A percentile compares a stretch with the other conserved stretches of the same genome.
Evolutionary conservation across 2,329 filamentous ascomycete species (phyloP).

Genomic region (Pseudogymnoascus sp.): DNA sequence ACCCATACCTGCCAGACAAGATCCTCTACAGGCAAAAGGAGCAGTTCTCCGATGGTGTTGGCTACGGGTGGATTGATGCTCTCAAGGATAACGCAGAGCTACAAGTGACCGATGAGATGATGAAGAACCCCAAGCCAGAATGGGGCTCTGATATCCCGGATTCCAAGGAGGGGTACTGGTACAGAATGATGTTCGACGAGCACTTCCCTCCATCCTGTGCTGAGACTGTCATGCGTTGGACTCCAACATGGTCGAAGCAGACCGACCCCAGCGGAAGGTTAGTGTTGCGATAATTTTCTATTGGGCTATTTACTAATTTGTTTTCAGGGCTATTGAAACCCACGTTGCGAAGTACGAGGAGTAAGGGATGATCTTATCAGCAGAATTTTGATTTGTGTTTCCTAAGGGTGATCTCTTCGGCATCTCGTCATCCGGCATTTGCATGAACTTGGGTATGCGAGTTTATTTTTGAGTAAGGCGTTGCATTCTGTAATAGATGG

Average conservation of each 20-base stretch:
- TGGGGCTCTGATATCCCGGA: constrained; percentile 92
- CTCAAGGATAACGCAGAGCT: constrained; percentile 90
- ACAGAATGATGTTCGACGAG: constrained; percentile 97
- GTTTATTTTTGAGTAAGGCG: not conserved
- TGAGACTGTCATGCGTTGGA: constrained; percentile 91
- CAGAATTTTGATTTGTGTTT: constrained; percentile 17
- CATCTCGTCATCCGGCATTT: not conserved
- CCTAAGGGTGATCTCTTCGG: not conserved
- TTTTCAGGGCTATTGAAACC: constrained; percentile 60
- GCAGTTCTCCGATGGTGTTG: constrained; percentile 97
- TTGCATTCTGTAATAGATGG: constrained; percentile 5
- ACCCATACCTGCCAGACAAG: constrained; percentile 90
- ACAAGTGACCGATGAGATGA: constrained; percentile 91
- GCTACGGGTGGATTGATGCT: constrained; percentile 97
- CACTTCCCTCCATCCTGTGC: constrained; percentile 92
- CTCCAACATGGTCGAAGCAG: constrained; percentile 94
- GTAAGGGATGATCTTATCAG: constrained; percentile 19
- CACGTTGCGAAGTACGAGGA: constrained; percentile 67
- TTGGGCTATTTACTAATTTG: constrained; percentile 9
- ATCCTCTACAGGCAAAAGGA: constrained; percentile 99
- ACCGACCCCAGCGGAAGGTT: constrained; percentile 75
- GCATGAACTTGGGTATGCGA: constrained; percentile 1
- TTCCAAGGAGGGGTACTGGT: constrained; percentile 98
- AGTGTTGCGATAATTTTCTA: constrained; percentile 7
- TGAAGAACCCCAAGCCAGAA: constrained; percentile 95